These are phyloP conservation scores for Pleurotus pulmonarius DNA, from an alignment of 768 basidiomycete genomes.

Conservation along the genomic window DNA sequence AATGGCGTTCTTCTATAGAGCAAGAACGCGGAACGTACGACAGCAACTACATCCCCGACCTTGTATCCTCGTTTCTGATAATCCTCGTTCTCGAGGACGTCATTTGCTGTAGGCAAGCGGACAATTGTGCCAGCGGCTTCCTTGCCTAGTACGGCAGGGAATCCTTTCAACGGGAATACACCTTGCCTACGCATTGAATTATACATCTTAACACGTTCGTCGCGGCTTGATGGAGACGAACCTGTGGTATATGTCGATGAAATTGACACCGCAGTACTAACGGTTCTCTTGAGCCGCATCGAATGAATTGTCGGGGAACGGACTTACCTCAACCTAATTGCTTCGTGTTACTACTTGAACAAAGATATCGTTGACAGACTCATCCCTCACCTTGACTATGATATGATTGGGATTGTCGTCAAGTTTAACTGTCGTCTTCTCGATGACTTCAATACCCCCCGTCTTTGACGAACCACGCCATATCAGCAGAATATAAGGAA, in stretches of 20 bases:
- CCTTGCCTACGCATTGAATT: conserved; percentile 46
- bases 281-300: too few relatives aligned
- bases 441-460: conserved; percentile 76
- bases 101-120: conserved; percentile 63
- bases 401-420: conserved; percentile 55
- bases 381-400: conserved; percentile 34
- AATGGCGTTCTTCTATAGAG: background rate
- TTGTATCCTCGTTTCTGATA: conserved; percentile 63
- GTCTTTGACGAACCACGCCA: conserved; percentile 24
- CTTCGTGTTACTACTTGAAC: background rate
- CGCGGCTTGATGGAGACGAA: conserved; percentile 20
- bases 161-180: conserved; percentile 51
- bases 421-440: conserved; percentile 62
- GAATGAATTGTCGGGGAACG: background rate
- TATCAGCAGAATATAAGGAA: conserved; percentile 28
- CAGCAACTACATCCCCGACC: conserved; percentile 71
- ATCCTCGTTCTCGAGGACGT: conserved; percentile 54
- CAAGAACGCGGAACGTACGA: conserved; percentile 39
- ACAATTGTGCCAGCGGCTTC: conserved; percentile 80
- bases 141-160: conserved; percentile 70
- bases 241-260: conserved; percentile 82
- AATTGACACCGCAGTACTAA: conserved; percentile 82
- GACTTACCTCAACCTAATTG: background rate
- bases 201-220: background rate
- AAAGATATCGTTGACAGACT: background rate